Evolutionary conservation across 495 filamentous ascomycete species (phyloP), one percentile per base, ranked within the genome.

Genomic region (Aspergillus bridgeri): DNA sequence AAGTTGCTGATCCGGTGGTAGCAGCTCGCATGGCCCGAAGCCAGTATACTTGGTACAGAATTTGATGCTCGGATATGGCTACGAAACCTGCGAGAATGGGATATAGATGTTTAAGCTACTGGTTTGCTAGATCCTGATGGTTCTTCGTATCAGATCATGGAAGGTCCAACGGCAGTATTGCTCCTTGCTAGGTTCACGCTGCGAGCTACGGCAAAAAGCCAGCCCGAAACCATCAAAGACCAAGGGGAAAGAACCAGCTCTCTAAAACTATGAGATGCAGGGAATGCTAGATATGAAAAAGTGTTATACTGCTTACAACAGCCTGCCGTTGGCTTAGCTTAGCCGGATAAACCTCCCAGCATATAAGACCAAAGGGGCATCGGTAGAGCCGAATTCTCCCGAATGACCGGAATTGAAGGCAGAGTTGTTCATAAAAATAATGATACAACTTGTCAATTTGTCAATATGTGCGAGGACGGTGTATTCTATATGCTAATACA

Each of bases 401-500:
- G 27, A 29, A 9, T 29, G 6, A 9, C n/a, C n/a, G 11, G 6
- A 19, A 25, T 45, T 6, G 18, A 56, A 38, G 22, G 22, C 17
- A 18, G 15, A 38, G 24, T 52, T 52, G 20, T 38, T 46, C n/a
- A 13, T 21, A 8, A 54, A 48, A 45, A 50, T 75, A 72, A 61
- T 72, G 66, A 64, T 77, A 76, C 71, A 77, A 69, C 66, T 75
- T 71, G 71, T 75, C 60, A 67, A 75, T 75, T 77, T 69, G 68
- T 73, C 71, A 38, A 38, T 38, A 70, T 71, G 65, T 66, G 63
- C 67, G 63, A 59, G 51, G 56, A 75, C 66, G 69, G 63, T 70
- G 70, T 64, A 58, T 53, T 77, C 75, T 77, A 77, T 77, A 69
- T 74, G 67, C 71, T 69, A 75, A 69, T 69, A 77, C 66, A 75